Percentiles rank a stretch among this genome's conserved stretches.
Conservation (phyloP, 192 early-diverging fungal species). For the Umbelopsis sp. region DNA sequence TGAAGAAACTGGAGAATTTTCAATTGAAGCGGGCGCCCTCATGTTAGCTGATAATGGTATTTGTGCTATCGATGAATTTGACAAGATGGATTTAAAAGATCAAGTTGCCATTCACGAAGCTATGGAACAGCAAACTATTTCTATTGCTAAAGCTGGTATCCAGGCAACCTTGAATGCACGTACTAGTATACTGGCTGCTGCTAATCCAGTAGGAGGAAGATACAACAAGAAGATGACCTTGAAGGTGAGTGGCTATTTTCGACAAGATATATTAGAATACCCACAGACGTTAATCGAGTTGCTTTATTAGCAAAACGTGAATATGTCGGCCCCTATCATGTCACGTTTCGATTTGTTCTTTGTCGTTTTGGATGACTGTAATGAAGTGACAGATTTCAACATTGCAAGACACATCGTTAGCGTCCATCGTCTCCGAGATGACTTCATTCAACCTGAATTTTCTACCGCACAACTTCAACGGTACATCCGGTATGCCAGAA, state of each 20-base stretch:
- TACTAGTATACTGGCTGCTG: conserved; percentile 93
- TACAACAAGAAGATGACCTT: conserved; percentile 96
- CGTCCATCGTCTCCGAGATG: conserved; percentile 74
- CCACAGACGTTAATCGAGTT: neutral
- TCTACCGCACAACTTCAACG: conserved; percentile 73
- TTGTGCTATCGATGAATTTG: conserved; percentile 98
- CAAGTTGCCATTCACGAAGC: conserved; percentile 99
- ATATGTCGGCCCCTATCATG: conserved; percentile 97
- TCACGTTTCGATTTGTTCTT: conserved; percentile 99
- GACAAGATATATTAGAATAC: neutral
- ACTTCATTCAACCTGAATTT: conserved; percentile 73
- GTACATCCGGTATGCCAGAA: conserved; percentile 89
- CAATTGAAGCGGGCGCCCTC: conserved; percentile 95
- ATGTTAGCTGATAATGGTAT: conserved; percentile 99
- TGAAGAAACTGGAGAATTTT: conserved; percentile 97
- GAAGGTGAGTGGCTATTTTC: conserved; percentile 49
- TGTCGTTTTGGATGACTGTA: conserved; percentile 93
- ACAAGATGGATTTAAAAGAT: conserved; percentile 96
- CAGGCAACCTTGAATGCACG: conserved; percentile 94
- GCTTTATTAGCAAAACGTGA: conserved; percentile 83
- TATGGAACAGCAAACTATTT: conserved; percentile 99
- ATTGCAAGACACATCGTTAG: conserved; percentile 92
- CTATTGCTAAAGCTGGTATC: conserved; percentile 95
- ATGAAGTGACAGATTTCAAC: conserved; percentile 84
- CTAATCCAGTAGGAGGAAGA: conserved; percentile 93